Percentiles rank a stretch among this genome's conserved stretches.
Evolutionary conservation across 2,329 filamentous ascomycete genomes (phyloP).

Genomic region (Phyllosticta citrichinensis): DNA sequence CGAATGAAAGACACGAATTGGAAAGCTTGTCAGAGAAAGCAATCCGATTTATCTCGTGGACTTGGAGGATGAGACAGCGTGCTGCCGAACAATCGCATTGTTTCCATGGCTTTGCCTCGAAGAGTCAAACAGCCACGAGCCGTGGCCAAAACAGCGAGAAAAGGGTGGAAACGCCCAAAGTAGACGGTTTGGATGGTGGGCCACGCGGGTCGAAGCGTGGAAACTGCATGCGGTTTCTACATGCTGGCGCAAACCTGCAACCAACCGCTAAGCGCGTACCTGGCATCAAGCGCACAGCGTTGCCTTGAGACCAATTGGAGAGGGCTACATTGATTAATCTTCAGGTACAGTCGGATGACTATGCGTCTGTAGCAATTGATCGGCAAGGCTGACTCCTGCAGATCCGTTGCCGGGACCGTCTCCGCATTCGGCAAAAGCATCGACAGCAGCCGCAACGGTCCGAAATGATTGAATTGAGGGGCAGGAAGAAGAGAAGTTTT

Average conservation of each 20-base stretch:
- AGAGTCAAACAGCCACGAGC: neutral
- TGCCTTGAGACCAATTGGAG: neutral
- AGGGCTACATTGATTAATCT: neutral
- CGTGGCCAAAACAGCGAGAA: neutral
- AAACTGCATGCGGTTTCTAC: neutral
- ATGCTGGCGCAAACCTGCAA: neutral
- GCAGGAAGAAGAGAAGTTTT: conserved; percentile 5
- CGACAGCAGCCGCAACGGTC: neutral
- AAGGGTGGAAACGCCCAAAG: no score
- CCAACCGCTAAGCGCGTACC: neutral
- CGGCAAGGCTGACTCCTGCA: neutral
- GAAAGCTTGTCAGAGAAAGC: no score
- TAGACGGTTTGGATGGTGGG: no score
- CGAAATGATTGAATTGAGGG: neutral
- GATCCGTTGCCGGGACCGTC: neutral
- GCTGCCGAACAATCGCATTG: neutral
- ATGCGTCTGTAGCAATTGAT: neutral
- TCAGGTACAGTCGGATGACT: neutral
- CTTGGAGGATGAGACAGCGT: neutral
- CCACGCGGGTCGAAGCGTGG: no score
- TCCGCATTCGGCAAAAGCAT: neutral
- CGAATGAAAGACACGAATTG: no score
- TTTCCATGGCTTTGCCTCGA: neutral
- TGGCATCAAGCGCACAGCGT: neutral
- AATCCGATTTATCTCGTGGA: neutral